Evolutionary conservation across 140 eudicot genomes (phyloP), one percentile per base, ranked within the genome.

Genomic region (Flaveria floridana): DNA sequence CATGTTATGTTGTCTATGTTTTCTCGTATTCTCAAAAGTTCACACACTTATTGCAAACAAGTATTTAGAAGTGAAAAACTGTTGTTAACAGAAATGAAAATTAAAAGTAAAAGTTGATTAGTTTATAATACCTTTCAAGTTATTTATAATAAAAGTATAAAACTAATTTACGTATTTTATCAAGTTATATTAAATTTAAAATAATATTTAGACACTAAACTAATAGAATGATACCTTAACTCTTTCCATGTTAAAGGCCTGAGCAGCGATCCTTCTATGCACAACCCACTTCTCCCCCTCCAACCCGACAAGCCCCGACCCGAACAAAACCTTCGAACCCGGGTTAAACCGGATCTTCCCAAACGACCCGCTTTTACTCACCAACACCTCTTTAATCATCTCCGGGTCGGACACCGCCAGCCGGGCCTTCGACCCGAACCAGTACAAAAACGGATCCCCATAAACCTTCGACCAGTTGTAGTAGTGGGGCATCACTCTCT

Each of bases 251-350:
- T 77, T 83, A 74, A 91, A 91, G 11, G 96, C 96, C 11, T 80
- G 95, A 56, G 51, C 64, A 9, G 91, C 72, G 28, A 91, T 85
- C 86, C 81, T 85, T 58, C 95, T 84, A 73, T 89, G 95, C 55
- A 82, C 77, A 70, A 83, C 87, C 97, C 97, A 91, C 61, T 81
- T 87, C 47, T 84, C 82, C 25, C 96, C 97, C 14, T 76, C 87
- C 28, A 91, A 73, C 14, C 72, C 84, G 26, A 81, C 88, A 74
- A 90, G 97, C 59, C 97, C 97, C 7, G 88, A 83, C 7, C 97
- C 97, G n/a, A 88, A 81, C 71, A 90, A 83, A 80, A 41, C 66
- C 55, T 71, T 81, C 1, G 86, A 62, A 44, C 25, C 39, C 20
- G 97, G 92, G 69, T 88, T 84, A 4, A 68, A 65, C 75, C 65